Conservation (phyloP, 2,329 filamentous ascomycete genomes). For the Penicillium capsulatum region DNA sequence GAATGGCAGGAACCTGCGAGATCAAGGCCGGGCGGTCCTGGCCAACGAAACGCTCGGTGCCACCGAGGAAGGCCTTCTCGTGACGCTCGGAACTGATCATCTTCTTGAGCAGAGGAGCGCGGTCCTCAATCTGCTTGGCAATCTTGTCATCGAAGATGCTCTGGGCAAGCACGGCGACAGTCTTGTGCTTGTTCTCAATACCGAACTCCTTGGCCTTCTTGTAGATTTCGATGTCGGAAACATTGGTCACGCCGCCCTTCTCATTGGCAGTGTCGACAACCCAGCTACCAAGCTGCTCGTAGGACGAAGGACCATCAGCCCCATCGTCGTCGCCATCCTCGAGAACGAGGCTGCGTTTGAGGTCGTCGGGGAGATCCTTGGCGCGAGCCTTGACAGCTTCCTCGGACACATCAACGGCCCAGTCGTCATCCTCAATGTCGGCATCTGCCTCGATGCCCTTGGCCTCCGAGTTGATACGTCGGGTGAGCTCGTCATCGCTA, state of each 20-base stretch:
- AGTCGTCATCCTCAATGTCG: slow-evolving; percentile 78
- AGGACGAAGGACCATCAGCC: slow-evolving; percentile 72
- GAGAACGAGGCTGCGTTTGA: slow-evolving; percentile 86
- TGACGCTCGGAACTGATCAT: slow-evolving; percentile 87
- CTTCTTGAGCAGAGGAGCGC: slow-evolving; percentile 85
- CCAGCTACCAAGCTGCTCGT: slow-evolving; percentile 92
- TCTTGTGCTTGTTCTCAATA: slow-evolving; percentile 92
- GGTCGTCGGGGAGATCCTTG: slow-evolving; percentile 85
- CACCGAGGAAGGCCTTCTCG: slow-evolving; percentile 91
- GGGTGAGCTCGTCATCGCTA: slow-evolving; percentile 89
- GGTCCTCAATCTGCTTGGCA: slow-evolving; percentile 76
- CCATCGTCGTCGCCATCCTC: slow-evolving; percentile 76
- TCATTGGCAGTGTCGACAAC: slow-evolving; percentile 69
- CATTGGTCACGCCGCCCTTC: slow-evolving; percentile 68
- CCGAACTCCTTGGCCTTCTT: slow-evolving; percentile 95
- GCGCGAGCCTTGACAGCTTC: slow-evolving; percentile 92
- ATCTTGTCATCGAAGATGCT: slow-evolving; percentile 91
- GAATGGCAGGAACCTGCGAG: slow-evolving; percentile 73
- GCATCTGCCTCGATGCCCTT: slow-evolving; percentile 67
- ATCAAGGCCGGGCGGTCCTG: slow-evolving; percentile 77
- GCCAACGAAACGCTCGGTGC: slow-evolving; percentile 85
- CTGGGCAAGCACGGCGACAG: slow-evolving; percentile 84
- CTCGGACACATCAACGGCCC: slow-evolving; percentile 95
- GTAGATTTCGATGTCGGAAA: slow-evolving; percentile 88
- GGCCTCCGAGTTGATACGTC: slow-evolving; percentile 64